Evolutionary conservation across 1,284 basidiomycete genomes (phyloP), one percentile per base, ranked within the genome.

Genomic region (Lentinula novae-zelandiae): DNA sequence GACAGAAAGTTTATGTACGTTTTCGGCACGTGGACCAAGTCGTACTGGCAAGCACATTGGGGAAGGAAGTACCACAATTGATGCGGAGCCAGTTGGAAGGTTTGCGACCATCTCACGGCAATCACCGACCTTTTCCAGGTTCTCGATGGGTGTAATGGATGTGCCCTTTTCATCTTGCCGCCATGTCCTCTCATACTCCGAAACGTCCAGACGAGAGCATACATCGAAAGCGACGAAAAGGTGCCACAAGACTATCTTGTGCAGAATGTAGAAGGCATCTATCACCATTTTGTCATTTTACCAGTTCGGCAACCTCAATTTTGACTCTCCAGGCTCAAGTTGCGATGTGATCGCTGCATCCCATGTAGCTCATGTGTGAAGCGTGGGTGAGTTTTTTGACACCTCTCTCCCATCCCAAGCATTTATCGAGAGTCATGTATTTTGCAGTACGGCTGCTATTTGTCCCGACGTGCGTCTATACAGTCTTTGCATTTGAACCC

Each of bases 201-300:
- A 61, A 67, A 38, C 62, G 66, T 58, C 71, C 69, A 20, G 69
- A 76, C 13, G 75, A 72, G 59, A 75, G 78, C 13, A 31, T 51
- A 34, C 69, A 77, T 22, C 88, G 87, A 76, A 90, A 89, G 72
- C 82, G 87, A 53, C 81, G 88, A 71, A 87, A 90, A 64, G 89
- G 89, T 49, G 87, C 89, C 10, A 89, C 85, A 2, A 81, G 89
- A 53, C 79, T 91, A 48, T 89, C 87, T 5, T 90, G 88, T 67
- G 89, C 89, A 22, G 89, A 91, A 66, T 91, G 89, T 69, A 79
- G 89, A 71, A 81, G 89, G 86, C 84, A 65, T 56, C 70, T 64
- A 44, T 38, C 52, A 33, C 44, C 51, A 66, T 42, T 49, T 27
- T 49, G 12, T 34, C 22, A 22, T 17, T 27, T 3, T 60, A 13